Evolutionary conservation across 2,329 filamentous ascomycete species (phyloP), one percentile per base, ranked within the genome.

Genomic region (Phyllosticta citrichinensis): DNA sequence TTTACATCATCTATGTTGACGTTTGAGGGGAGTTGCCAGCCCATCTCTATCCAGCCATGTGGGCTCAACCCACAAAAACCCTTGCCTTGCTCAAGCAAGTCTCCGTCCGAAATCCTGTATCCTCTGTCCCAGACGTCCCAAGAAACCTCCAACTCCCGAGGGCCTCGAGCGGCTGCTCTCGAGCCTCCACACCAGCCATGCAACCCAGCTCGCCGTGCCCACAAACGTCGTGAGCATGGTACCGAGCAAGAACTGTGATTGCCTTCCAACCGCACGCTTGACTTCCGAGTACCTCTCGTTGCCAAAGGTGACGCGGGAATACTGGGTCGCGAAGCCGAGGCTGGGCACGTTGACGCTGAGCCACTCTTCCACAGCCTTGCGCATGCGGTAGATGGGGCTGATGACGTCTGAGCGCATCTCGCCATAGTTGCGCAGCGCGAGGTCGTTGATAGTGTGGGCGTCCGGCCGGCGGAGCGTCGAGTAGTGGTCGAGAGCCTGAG

Each of bases 321-420:
- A 99, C 75, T 96, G 91, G 1, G 94, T 99, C 70, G 87, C 85
- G 86, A 93, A 97, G 0, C 93, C 94, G 12, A 92, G 75, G 25
- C 81, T 77, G 0, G 94, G 94, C 2, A 95, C 69, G 67, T 88
- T 86, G 14, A 88, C 82, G 58, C 87, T 89, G 58, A 97, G 77
- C 35, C 82, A 83, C 76, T 99, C 94, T 70, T 99, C 94, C 14
- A 97, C 77, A 65, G 80, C 86, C 75, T 99, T 99, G 61, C 94
- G 84, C 10, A 94, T 72, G 35, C 87, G 82, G 69, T 97, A 97
- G 0, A 87, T 69, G 0, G 83, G 86, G 0, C 86, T 91, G 50
- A 88, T 84, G 9, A 97, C 94, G 3, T 89, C 89, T 0, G 87
- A 83, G 10, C 92, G 85, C 94, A 99, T 99, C 75, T 99, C 94